Evolutionary conservation across 1,284 basidiomycete genomes (phyloP).

Genomic region (Boletus semigastroideus): DNA sequence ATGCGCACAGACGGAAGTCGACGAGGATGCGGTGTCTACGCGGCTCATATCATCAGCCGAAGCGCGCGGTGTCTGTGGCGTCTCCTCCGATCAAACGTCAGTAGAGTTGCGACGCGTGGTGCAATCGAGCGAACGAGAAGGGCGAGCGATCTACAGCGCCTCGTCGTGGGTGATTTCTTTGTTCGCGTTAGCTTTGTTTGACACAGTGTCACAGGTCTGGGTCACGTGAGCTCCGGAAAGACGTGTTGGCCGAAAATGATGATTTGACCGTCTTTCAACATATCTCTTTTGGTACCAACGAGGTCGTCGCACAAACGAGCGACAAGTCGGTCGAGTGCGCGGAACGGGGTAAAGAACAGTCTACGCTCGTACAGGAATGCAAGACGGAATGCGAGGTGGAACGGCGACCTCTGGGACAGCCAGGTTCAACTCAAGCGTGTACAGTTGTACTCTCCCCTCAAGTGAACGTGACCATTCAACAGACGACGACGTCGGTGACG

Average conservation of each 20-base stretch:
- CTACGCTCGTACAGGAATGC: not conserved
- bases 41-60: not conserved
- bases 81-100: not conserved
- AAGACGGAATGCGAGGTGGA: not conserved
- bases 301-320: not conserved
- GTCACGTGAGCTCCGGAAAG: not conserved
- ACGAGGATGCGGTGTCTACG: not conserved
- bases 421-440: not conserved
- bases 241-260: not conserved
- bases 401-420: not conserved
- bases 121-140: not conserved
- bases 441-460: not conserved
- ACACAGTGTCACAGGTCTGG: not conserved
- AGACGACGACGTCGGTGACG: not conserved
- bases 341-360: not conserved
- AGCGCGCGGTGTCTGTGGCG: not conserved
- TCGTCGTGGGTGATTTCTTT: slow-evolving; percentile 5
- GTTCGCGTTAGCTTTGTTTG: not conserved
- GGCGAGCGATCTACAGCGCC: not conserved
- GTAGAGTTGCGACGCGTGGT: not conserved
- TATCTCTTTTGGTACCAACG: not conserved
- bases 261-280: not conserved
- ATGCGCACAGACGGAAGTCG: not conserved
- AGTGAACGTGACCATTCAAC: not conserved
- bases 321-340: not conserved